Evolutionary conservation across 805 yeast species (phyloP), one percentile per base, ranked within the genome.

Genomic region (Starmerella vitae): DNA sequence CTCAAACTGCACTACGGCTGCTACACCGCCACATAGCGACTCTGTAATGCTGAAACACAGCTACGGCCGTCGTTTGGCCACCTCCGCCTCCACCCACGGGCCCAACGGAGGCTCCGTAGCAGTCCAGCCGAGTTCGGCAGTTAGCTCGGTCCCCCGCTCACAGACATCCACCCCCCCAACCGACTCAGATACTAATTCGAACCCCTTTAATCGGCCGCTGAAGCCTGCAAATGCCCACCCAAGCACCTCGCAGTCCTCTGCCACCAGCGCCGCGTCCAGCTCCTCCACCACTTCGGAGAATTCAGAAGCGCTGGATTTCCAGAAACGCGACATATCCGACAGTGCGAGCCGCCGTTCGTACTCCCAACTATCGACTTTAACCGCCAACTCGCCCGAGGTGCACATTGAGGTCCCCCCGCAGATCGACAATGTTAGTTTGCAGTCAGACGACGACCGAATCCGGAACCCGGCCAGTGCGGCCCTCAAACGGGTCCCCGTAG

Each of bases 381-480:
- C 48, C 24, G 32, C 35, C 13, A 34, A 33, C 14, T 41, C 45
- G 19, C 45, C 47, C 22, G 20, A 15, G 34, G 39, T 26, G 30
- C 15, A 21, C 14, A 3, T 24, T 7, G 28, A 33, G 33, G 24
- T 12, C 27, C 12, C n/a, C 30, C 15, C 15, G 33, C 20, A 1
- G 33, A 30, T 12, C 20, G 48, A 39, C 43, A 33, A 45, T 45
- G 41, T 46, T 47, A 37, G 45, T 9, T 38, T 44, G 26, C 48
- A 47, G 17, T 38, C 54, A 12, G 50, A 55, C 43, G 58, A 56
- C 42, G 47, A 45, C 32, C 53, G 60, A 12, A 57, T 58, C 34
- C 54, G 55, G 37, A 56, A 57, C 20, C 62, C 62, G 7, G 61
- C 59, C 9, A 39, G 54, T 19, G 53, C 58, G 7, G 48, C 50